Evolutionary conservation across 2,329 filamentous ascomycete genomes (phyloP).

Genomic region (Talaromyces rugulosus): DNA sequence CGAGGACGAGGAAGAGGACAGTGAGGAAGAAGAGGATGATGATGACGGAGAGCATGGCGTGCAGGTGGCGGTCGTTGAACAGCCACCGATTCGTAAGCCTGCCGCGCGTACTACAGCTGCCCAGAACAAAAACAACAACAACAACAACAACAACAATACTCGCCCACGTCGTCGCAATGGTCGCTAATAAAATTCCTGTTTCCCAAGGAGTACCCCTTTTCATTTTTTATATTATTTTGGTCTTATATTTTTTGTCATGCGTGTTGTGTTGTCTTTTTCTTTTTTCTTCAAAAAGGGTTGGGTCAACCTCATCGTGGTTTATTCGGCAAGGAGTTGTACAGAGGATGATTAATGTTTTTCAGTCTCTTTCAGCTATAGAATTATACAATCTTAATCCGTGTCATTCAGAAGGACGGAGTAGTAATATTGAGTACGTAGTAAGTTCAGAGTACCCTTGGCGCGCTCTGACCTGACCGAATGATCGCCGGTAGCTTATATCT

Average conservation of each 20-base stretch:
- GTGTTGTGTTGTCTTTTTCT: background rate
- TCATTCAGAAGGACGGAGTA: too few relatives aligned
- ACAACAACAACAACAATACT: background rate
- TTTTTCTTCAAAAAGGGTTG: background rate
- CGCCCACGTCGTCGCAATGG: conserved; percentile 21
- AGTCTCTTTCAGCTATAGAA: background rate
- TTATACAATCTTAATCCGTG: background rate
- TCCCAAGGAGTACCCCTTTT: conserved; percentile 9
- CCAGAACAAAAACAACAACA: conserved; percentile 7
- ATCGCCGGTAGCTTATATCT: too few relatives aligned
- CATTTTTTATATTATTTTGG: background rate
- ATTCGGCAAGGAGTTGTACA: conserved; percentile 5
- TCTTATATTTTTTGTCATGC: conserved; percentile 1
- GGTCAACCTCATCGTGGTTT: conserved; percentile 9
- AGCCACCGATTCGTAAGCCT: conserved; percentile 19
- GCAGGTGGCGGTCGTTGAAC: conserved; percentile 28
- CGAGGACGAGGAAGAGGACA: conserved; percentile 18
- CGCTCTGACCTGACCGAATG: too few relatives aligned
- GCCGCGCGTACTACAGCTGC: conserved; percentile 17
- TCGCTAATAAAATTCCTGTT: conserved; percentile 15
- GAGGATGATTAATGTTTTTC: background rate
- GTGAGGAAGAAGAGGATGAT: conserved; percentile 23
- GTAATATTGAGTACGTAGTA: too few relatives aligned
- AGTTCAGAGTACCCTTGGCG: background rate
- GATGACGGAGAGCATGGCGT: conserved; percentile 24